Evolutionary conservation across 2,329 filamentous ascomycete genomes (phyloP).

Genomic region (Xylariaceae sp.): DNA sequence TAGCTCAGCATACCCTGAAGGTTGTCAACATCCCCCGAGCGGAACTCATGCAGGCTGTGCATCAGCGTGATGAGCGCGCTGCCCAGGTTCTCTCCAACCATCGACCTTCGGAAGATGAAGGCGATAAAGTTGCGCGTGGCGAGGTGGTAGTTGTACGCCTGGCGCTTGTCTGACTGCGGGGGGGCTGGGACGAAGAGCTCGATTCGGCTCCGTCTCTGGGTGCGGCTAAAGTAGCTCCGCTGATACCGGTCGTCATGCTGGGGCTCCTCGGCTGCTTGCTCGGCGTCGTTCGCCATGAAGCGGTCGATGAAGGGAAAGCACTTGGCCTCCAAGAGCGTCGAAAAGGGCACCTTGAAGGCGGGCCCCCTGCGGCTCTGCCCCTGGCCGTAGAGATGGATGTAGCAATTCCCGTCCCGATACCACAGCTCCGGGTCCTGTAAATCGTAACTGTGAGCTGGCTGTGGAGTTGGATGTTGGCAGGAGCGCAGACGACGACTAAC

Average conservation of each 20-base stretch:
- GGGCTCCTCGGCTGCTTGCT: slow-evolving; percentile 1
- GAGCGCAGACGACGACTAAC: too few relatives aligned
- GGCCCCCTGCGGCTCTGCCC: slow-evolving; percentile 59
- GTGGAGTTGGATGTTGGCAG: too few relatives aligned
- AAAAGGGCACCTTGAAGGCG: slow-evolving; percentile 58
- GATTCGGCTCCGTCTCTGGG: slow-evolving; percentile 36
- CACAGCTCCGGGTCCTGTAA: slow-evolving; percentile 70
- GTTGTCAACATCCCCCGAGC: slow-evolving; percentile 47
- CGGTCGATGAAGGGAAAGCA: slow-evolving; percentile 54
- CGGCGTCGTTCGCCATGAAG: slow-evolving; percentile 32
- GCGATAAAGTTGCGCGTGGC: slow-evolving; percentile 71
- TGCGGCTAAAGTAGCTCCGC: slow-evolving; percentile 21
- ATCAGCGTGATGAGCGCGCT: slow-evolving; percentile 56
- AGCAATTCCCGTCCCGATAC: slow-evolving; percentile 59
- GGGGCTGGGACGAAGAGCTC: slow-evolving; percentile 68
- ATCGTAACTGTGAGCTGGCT: too few relatives aligned
- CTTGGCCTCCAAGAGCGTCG: slow-evolving; percentile 45
- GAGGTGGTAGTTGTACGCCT: slow-evolving; percentile 56
- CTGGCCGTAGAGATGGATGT: slow-evolving; percentile 59
- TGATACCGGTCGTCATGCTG: slow-evolving; percentile 24
- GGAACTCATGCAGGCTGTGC: slow-evolving; percentile 56
- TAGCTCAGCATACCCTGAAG: slow-evolving; percentile 56
- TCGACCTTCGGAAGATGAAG: slow-evolving; percentile 55
- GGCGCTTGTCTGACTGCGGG: slow-evolving; percentile 39
- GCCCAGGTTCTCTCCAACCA: slow-evolving; percentile 63